Evolutionary conservation across 1,139 yeast species (phyloP).

Genomic region (Ogataea hybrid): DNA sequence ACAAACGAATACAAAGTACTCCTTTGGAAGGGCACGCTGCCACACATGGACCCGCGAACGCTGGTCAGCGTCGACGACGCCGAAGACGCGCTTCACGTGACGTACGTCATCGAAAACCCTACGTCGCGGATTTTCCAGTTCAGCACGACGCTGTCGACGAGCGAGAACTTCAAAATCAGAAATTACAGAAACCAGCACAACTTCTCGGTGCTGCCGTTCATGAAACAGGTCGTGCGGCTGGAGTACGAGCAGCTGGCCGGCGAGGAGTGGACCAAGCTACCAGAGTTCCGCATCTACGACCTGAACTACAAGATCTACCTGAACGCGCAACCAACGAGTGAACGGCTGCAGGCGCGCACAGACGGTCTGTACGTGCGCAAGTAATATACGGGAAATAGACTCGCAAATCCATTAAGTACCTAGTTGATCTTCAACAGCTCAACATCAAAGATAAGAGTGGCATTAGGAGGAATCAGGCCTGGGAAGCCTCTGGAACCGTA

Average conservation of each 20-base stretch:
- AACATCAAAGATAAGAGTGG: slow-evolving; percentile 89
- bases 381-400: slow-evolving; percentile 1
- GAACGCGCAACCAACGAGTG: slow-evolving; percentile 19
- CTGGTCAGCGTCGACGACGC: slow-evolving; percentile 36
- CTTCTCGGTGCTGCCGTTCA: slow-evolving; percentile 58
- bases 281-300: slow-evolving; percentile 60
- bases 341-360: slow-evolving; percentile 10
- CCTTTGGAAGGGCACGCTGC: slow-evolving; percentile 52
- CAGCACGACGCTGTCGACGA: slow-evolving; percentile 42
- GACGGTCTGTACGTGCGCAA: slow-evolving; percentile 17
- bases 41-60: slow-evolving; percentile 70
- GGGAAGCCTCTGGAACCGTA: slow-evolving; percentile 96
- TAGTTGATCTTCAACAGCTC: slow-evolving; percentile 83
- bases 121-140: slow-evolving; percentile 67
- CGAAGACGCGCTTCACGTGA: slow-evolving; percentile 32
- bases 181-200: slow-evolving; percentile 24
- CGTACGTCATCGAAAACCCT: slow-evolving; percentile 69
- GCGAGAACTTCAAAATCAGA: slow-evolving; percentile 23
- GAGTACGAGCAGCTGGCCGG: slow-evolving; percentile 31
- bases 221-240: slow-evolving; percentile 46
- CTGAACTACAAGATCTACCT: slow-evolving; percentile 65
- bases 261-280: slow-evolving; percentile 40
- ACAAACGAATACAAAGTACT: slow-evolving; percentile 12
- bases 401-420: slow-evolving; percentile 6
- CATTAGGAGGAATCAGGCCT: slow-evolving; percentile 93